phyloP scores from a whole-genome alignment of 2,329 filamentous ascomycete species.

The Thelonectria olida region DNA sequence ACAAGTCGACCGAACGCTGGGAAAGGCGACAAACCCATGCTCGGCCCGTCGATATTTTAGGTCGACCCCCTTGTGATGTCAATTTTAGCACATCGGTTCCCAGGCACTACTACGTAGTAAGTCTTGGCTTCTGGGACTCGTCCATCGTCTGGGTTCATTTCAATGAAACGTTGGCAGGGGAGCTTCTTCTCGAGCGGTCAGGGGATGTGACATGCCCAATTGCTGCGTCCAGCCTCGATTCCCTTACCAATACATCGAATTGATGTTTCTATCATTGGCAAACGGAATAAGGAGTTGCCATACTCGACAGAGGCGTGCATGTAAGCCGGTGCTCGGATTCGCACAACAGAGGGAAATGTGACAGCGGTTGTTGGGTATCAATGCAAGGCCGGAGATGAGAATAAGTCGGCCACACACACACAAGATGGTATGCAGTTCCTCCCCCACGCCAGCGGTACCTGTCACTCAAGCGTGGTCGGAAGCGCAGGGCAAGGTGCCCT shows the following conservation, averaged over 20 bases:
- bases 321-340: too few relatives aligned
- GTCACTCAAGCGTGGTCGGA: background rate
- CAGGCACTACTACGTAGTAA: constrained; percentile 17
- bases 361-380: background rate
- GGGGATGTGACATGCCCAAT: constrained; percentile 12
- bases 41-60: constrained; percentile 26
- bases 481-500: constrained; percentile 11
- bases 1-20: constrained; percentile 10
- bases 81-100: constrained; percentile 36
- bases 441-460: constrained; percentile 8
- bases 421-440: constrained; percentile 13
- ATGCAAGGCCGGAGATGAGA: constrained; percentile 14
- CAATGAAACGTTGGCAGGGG: constrained; percentile 29
- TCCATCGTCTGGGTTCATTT: constrained; percentile 12
- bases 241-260: background rate
- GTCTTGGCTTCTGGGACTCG: constrained; percentile 23
- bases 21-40: constrained; percentile 30
- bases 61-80: constrained; percentile 34
- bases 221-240: constrained; percentile 25
- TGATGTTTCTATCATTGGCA: background rate
- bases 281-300: background rate
- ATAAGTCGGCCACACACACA: constrained; percentile 5
- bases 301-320: background rate
- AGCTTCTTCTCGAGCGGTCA: background rate
- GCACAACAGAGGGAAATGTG: too few relatives aligned